Conservation (phyloP, 1,284 basidiomycete genomes). For the Sporisorium graminicola region DNA sequence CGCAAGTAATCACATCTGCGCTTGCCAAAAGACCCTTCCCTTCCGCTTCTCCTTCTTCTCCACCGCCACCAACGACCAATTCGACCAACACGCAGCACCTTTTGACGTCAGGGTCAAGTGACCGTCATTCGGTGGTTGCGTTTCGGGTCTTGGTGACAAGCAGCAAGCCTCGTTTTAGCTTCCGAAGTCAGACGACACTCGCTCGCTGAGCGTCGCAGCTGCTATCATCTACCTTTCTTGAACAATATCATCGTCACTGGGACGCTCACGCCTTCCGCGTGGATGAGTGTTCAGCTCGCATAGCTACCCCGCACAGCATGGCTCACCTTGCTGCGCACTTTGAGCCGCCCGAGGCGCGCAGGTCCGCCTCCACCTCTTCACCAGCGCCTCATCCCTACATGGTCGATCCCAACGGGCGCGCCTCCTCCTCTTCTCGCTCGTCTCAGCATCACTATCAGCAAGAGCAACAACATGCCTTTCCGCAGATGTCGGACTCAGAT, state of each 20-base stretch:
- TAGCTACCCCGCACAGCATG: slow-evolving; percentile 16
- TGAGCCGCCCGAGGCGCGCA: slow-evolving; percentile 32
- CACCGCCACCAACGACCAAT: slow-evolving; percentile 11
- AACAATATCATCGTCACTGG: neutral
- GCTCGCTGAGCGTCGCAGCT: neutral
- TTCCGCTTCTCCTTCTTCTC: neutral
- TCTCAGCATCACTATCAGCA: slow-evolving; percentile 16
- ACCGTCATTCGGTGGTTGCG: slow-evolving; percentile 17
- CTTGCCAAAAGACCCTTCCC: slow-evolving; percentile 4
- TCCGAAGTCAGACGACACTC: neutral
- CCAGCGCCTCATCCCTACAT: slow-evolving; percentile 26
- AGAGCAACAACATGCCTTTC: slow-evolving; percentile 22
- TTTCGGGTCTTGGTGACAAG: neutral
- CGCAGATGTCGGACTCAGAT: slow-evolving; percentile 25
- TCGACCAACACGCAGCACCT: slow-evolving; percentile 16
- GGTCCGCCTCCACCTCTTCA: slow-evolving; percentile 16
- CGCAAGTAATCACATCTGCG: neutral
- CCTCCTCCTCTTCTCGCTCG: slow-evolving; percentile 18
- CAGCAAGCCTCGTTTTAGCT: neutral
- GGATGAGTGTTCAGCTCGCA: slow-evolving; percentile 1
- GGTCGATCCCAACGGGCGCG: slow-evolving; percentile 9
- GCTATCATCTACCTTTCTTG: neutral
- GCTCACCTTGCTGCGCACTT: slow-evolving; percentile 46
- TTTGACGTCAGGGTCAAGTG: neutral
- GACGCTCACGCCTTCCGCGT: neutral